A percentile compares a stretch with the other conserved stretches of the same genome.
Evolutionary conservation across 345 rosid genomes (phyloP).

Genomic region (Salix udensis): DNA sequence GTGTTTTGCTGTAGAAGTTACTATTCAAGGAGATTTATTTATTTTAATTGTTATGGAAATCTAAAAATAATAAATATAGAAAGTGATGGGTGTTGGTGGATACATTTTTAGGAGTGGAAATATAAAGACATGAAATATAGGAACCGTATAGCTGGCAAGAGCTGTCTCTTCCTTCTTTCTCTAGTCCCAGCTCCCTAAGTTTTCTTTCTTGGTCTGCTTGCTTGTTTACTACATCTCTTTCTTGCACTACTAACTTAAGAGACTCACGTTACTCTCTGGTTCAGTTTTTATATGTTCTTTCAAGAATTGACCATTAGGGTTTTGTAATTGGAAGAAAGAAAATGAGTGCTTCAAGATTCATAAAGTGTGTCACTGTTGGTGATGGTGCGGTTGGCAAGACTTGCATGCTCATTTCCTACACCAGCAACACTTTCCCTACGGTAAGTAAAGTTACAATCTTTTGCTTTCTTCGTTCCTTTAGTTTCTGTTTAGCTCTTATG

Average conservation of each 20-base stretch:
- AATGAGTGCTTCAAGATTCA: slow-evolving; percentile 72
- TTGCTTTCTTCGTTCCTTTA: neutral
- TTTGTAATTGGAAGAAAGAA: neutral
- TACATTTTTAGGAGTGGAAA: slow-evolving; percentile 4
- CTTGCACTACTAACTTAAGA: neutral
- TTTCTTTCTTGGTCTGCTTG: neutral
- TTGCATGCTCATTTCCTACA: slow-evolving; percentile 74
- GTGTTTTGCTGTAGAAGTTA: too few species aligned
- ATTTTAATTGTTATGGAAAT: neutral
- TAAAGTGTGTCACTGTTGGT: slow-evolving; percentile 75
- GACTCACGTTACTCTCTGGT: neutral
- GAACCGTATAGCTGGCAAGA: slow-evolving; percentile 20
- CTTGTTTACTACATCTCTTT: neutral
- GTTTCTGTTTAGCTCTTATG: slow-evolving; percentile 15
- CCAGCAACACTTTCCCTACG: slow-evolving; percentile 73
- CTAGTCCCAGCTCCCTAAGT: neutral
- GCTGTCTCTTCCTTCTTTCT: slow-evolving; percentile 5
- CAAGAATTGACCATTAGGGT: slow-evolving; percentile 1
- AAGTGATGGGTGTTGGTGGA: slow-evolving; percentile 14
- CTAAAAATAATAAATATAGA: neutral
- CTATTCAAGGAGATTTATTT: too few species aligned
- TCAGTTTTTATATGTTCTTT: neutral
- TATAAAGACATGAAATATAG: slow-evolving; percentile 14
- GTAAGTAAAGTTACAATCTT: slow-evolving; percentile 22
- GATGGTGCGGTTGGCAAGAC: slow-evolving; percentile 83